Evolutionary conservation across 345 rosid genomes (phyloP), one percentile per base, ranked within the genome.

Genomic region (Pugionium cornutum): DNA sequence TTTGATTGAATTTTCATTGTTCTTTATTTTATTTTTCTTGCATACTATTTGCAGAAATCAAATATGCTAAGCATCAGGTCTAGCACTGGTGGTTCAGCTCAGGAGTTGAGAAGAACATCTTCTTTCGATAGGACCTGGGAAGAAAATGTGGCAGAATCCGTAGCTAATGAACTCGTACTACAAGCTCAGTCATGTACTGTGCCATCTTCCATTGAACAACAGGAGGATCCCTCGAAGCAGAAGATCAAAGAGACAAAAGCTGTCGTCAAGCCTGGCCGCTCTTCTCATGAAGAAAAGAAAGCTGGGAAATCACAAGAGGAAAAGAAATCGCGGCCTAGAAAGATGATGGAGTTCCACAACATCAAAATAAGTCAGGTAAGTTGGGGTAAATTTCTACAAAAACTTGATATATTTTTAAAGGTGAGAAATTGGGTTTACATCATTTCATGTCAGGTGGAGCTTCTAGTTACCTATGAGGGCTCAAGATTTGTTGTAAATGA

Each of bases 351-450:
- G 70, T 94, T 91, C 76, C 86, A 82, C 84, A 83, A 91, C 75
- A 88, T 94, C 66, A 94, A 78, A 83, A 94, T 94, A 51, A 91
- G 99, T 69, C 99, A 94, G 92, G 99, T 94, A 67, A 43, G 79
- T 75, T 26, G 30, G 18, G 18, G 40, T 35, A 53, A 48, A 48
- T 29, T 36, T 46, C 9, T 64, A 25, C 25, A 50, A 46, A 47
- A 3, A 52, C 59, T n/a, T 36, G 1, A 5, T 26, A 32, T 10
- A 10, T 37, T 18, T 1, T 37, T 18, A 5, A 33, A 53, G 4
- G 28, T 73, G 27, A 28, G 62, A 3, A 75, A 57, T 5, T 9
- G 1, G 26, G 35, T 58, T 75, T 36, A 64, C 46, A 26, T 74
- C 28, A 42, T 50, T 70, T 67, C 72, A 48, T 9, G 59, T 55